A percentile compares a stretch with the other conserved stretches of the same genome.
phyloP scores from a whole-genome alignment of 176 grass and related monocot genomes.

The Carex kokanica region DNA sequence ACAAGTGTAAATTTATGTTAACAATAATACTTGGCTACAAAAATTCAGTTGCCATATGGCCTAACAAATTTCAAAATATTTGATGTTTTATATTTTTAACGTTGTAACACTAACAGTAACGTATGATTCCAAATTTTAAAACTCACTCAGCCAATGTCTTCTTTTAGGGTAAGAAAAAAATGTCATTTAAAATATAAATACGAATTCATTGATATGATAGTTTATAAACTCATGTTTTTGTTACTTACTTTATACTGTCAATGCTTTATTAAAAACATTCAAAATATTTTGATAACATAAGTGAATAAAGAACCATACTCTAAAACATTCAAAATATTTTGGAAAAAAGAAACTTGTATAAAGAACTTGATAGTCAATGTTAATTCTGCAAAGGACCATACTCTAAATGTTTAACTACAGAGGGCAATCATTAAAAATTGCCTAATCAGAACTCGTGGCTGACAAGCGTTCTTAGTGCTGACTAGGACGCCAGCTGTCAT shows the following conservation, averaged over 20 bases:
- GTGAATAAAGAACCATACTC: no score
- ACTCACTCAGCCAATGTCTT: no score
- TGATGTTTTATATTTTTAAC: background rate
- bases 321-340: no score
- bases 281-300: background rate
- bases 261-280: background rate
- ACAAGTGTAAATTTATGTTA: background rate
- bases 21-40: background rate
- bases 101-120: background rate
- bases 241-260: background rate
- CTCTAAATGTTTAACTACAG: background rate
- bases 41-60: background rate
- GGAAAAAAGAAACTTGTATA: background rate
- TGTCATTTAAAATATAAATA: no score
- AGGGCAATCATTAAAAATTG: slow-evolving; percentile 8
- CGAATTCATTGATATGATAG: no score
- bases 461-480: background rate
- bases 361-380: background rate
- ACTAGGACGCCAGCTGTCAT: slow-evolving; percentile 26
- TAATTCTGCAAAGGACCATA: background rate
- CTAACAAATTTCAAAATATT: background rate
- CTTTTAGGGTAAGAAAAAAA: no score
- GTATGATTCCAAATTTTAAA: no score
- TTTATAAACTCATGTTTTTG: background rate
- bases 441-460: slow-evolving; percentile 22